phyloP scores from a whole-genome alignment of 1,284 basidiomycete species.

The Cutaneotrichosporon spelunceum region DNA sequence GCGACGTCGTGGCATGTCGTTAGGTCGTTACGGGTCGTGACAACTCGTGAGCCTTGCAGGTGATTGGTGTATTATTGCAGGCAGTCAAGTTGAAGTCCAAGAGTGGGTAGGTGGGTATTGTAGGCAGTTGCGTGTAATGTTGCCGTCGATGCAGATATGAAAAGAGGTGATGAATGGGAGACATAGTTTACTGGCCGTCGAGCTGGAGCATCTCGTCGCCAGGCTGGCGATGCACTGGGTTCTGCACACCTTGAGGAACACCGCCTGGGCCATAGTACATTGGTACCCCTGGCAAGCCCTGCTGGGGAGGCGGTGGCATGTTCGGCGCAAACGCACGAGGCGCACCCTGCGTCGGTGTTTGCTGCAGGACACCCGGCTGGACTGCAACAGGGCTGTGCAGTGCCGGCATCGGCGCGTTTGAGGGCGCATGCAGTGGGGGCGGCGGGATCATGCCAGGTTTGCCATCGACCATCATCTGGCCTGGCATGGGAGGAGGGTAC shows the following conservation, averaged over 20 bases:
- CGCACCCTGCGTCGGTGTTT: not conserved
- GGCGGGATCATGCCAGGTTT: constrained; percentile 1
- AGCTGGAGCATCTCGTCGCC: constrained; percentile 10
- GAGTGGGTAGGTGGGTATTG: not conserved
- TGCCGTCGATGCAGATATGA: not conserved
- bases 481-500: constrained; percentile 3
- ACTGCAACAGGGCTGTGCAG: constrained; percentile 10
- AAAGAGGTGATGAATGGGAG: not conserved
- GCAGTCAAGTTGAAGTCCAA: constrained; percentile 1
- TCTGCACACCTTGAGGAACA: not conserved
- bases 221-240: not conserved
- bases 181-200: not conserved
- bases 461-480: not conserved
- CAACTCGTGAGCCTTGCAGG: not conserved
- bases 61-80: not conserved
- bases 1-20: constrained; percentile 3
- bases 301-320: not conserved
- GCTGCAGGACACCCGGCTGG: constrained; percentile 3
- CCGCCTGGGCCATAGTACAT: constrained; percentile 5
- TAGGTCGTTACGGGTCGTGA: constrained; percentile 1
- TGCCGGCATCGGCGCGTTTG: constrained; percentile 4
- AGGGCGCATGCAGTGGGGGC: constrained; percentile 2
- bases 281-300: not conserved
- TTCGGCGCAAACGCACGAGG: constrained; percentile 3
- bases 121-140: not conserved